These are phyloP conservation scores for Backusella australiensis DNA, from an alignment of 192 early-diverging fungal species.

Conservation along the genomic window DNA sequence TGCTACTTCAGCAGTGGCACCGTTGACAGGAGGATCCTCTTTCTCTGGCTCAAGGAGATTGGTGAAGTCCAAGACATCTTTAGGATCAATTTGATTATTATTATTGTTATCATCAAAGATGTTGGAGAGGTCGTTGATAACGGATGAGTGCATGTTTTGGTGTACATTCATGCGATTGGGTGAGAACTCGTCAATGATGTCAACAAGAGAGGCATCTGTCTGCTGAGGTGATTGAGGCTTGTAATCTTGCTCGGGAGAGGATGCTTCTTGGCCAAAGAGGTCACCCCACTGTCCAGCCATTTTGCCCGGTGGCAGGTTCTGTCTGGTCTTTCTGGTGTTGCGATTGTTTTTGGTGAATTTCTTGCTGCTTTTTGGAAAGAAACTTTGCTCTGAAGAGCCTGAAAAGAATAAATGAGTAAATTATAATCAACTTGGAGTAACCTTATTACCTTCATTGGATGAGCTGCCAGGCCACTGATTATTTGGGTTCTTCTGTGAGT, in stretches of 20 bases:
- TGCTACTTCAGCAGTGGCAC: too few species aligned
- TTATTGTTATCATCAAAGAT: background rate
- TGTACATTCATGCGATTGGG: background rate
- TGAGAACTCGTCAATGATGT: background rate
- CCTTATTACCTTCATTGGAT: background rate
- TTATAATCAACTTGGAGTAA: too few species aligned
- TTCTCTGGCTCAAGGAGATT: background rate
- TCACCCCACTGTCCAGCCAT: background rate
- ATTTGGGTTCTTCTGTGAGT: background rate
- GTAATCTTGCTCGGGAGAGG: background rate
- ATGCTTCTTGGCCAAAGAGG: background rate
- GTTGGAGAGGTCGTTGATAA: background rate
- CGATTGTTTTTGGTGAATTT: background rate
- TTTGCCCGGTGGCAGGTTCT: background rate
- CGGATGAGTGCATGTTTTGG: background rate
- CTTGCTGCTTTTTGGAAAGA: background rate
- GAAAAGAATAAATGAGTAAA: background rate
- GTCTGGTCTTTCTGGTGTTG: background rate
- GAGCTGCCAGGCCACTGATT: background rate
- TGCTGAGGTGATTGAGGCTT: background rate
- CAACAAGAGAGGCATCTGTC: background rate
- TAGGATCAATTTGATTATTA: background rate
- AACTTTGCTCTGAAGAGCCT: background rate
- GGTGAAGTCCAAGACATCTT: background rate
- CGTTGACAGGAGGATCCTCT: too few species aligned